phyloP scores from a whole-genome alignment of 208 protist species.

The Leishmania arabica region DNA sequence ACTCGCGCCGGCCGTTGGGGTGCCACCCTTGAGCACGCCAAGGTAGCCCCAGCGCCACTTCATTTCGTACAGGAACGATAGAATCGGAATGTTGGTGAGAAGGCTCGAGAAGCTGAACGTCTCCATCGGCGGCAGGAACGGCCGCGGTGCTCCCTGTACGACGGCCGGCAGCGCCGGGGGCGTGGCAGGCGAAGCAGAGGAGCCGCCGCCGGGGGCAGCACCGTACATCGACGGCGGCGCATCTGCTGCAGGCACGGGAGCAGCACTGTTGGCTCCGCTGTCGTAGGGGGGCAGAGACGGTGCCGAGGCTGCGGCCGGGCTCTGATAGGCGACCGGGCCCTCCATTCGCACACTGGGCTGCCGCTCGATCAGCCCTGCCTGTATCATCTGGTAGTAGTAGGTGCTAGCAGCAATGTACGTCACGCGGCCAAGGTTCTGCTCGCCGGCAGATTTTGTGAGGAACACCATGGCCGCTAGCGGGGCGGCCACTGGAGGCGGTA shows the following conservation, averaged over 20 bases:
- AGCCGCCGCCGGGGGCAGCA: neutral
- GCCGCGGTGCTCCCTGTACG: slow-evolving; percentile 6
- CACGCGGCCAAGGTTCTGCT: slow-evolving; percentile 84
- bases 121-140: slow-evolving; percentile 71
- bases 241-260: neutral
- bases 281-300: neutral
- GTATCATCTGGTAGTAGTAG: slow-evolving; percentile 81
- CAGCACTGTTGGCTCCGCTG: neutral
- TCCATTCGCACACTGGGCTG: slow-evolving; percentile 19
- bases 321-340: slow-evolving; percentile 16
- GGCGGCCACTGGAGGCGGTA: slow-evolving; percentile 69
- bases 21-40: slow-evolving; percentile 48
- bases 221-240: slow-evolving; percentile 8
- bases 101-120: slow-evolving; percentile 89
- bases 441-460: slow-evolving; percentile 85
- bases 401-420: slow-evolving; percentile 79
- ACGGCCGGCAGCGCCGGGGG: neutral
- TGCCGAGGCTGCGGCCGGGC: neutral
- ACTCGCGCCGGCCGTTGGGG: slow-evolving; percentile 21
- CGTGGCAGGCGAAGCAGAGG: neutral
- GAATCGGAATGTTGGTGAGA: slow-evolving; percentile 83
- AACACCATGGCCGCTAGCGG: slow-evolving; percentile 84
- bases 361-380: slow-evolving; percentile 65
- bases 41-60: slow-evolving; percentile 77
- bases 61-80: slow-evolving; percentile 90